Conservation (phyloP, 2,329 filamentous ascomycete species). For the Monilinia aucupariae region DNA sequence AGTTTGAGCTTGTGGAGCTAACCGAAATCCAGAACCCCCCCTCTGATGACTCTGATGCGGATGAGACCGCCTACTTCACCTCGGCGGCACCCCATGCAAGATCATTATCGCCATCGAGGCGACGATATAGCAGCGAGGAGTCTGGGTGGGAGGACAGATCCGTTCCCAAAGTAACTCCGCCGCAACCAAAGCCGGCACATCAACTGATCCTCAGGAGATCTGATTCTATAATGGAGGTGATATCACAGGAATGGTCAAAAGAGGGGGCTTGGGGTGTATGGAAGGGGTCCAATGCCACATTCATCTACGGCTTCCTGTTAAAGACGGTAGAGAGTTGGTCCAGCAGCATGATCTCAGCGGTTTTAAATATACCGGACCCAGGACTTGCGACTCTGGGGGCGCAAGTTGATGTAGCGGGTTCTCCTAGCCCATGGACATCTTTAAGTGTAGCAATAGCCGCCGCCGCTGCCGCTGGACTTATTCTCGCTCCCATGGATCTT, state of each 20-base stretch:
- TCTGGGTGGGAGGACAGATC: constrained; percentile 26
- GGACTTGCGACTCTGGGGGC: constrained; percentile 49
- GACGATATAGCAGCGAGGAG: constrained; percentile 19
- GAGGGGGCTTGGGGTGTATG: constrained; percentile 89
- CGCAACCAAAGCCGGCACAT: constrained; percentile 42
- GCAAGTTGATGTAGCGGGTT: constrained; percentile 63
- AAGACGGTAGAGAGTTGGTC: constrained; percentile 90
- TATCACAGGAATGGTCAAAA: constrained; percentile 82
- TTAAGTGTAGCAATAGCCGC: constrained; percentile 64
- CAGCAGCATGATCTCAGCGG: constrained; percentile 79
- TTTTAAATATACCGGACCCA: constrained; percentile 83
- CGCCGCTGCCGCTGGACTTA: constrained; percentile 66
- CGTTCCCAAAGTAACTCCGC: constrained; percentile 32
- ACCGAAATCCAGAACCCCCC: constrained; percentile 37
- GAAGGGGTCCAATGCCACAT: constrained; percentile 90
- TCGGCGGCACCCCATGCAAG: constrained; percentile 45
- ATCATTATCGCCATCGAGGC: constrained; percentile 38
- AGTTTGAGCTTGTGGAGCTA: constrained; percentile 16
- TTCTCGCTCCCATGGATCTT: constrained; percentile 82
- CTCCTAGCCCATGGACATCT: constrained; percentile 75
- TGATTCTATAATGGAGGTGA: constrained; percentile 78
- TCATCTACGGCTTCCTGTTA: constrained; percentile 81
- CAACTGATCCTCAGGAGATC: constrained; percentile 66
- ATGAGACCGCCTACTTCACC: constrained; percentile 82
- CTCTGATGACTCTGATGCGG: constrained; percentile 65